Conservation (phyloP, 768 basidiomycete genomes). For the Hypholoma sublateritium region DNA sequence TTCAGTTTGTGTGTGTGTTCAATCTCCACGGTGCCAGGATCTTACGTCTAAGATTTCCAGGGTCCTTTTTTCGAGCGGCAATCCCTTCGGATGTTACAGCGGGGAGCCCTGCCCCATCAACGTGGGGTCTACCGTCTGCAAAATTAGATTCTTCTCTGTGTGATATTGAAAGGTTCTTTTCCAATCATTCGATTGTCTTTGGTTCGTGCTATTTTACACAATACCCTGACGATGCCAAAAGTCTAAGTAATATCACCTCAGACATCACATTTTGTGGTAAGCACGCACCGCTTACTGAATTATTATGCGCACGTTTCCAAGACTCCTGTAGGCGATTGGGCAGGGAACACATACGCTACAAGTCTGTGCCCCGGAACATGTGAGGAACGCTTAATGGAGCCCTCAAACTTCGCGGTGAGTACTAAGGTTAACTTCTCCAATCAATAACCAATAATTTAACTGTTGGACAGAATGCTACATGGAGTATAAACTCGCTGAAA, state of each 20-base stretch:
- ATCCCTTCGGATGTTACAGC: slow-evolving; percentile 65
- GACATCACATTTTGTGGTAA: slow-evolving; percentile 84
- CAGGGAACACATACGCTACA: slow-evolving; percentile 76
- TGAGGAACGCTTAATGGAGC: slow-evolving; percentile 58
- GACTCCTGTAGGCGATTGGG: slow-evolving; percentile 68
- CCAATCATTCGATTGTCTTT: slow-evolving; percentile 73
- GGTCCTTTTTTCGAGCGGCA: slow-evolving; percentile 82
- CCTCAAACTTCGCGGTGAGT: slow-evolving; percentile 74
- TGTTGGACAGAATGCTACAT: slow-evolving; percentile 64
- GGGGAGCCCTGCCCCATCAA: slow-evolving; percentile 62
- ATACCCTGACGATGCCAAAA: neutral
- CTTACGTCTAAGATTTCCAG: slow-evolving; percentile 30
- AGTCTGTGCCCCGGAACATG: slow-evolving; percentile 78
- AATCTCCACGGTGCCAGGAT: neutral
- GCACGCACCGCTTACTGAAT: slow-evolving; percentile 12
- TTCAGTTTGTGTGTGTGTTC: slow-evolving; percentile 61
- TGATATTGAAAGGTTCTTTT: slow-evolving; percentile 57
- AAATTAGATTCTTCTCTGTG: slow-evolving; percentile 53
- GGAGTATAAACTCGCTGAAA: slow-evolving; percentile 78
- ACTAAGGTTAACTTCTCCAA: slow-evolving; percentile 26
- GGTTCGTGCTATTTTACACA: slow-evolving; percentile 48
- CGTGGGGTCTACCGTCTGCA: slow-evolving; percentile 72
- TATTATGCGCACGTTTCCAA: neutral
- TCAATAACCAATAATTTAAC: neutral
- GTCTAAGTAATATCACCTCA: slow-evolving; percentile 23